phyloP scores from a whole-genome alignment of 257 asterid species.

The Scutellaria galericulata region DNA sequence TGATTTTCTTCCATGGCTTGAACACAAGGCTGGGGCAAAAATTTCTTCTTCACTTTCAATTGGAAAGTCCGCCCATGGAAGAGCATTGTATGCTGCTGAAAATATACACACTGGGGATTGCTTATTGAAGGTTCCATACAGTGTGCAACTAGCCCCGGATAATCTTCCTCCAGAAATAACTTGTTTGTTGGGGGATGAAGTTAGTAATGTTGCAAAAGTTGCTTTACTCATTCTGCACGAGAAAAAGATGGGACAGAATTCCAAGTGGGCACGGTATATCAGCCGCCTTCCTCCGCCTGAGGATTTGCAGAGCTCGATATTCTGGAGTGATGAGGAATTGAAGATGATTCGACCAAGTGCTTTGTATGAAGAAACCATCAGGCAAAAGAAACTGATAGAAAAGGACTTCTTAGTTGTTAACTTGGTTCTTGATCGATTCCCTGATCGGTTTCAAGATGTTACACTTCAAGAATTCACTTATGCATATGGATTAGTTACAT shows the following conservation, averaged over 20 bases:
- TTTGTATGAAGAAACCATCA: slow-evolving; percentile 65
- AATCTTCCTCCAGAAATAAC: slow-evolving; percentile 61
- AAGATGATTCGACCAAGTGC: slow-evolving; percentile 64
- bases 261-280: slow-evolving; percentile 83
- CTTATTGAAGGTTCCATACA: slow-evolving; percentile 70
- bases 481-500: slow-evolving; percentile 76
- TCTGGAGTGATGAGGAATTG: slow-evolving; percentile 77
- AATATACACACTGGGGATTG: slow-evolving; percentile 62
- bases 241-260: slow-evolving; percentile 58
- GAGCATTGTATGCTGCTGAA: slow-evolving; percentile 65
- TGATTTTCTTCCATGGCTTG: slow-evolving; percentile 79
- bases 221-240: slow-evolving; percentile 73
- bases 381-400: slow-evolving; percentile 57
- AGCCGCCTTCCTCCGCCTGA: slow-evolving; percentile 57
- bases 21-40: slow-evolving; percentile 55
- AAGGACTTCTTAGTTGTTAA: slow-evolving; percentile 59
- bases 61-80: slow-evolving; percentile 68
- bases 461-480: slow-evolving; percentile 60
- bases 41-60: slow-evolving; percentile 69
- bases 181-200: slow-evolving; percentile 56
- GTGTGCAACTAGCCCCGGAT: slow-evolving; percentile 71
- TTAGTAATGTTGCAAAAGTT: slow-evolving; percentile 68
- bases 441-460: slow-evolving; percentile 42
- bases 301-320: slow-evolving; percentile 70
- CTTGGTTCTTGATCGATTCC: slow-evolving; percentile 49